These are phyloP conservation scores for Asclepias syriaca DNA, from an alignment of 257 asterid genomes.

Conservation along the genomic window DNA sequence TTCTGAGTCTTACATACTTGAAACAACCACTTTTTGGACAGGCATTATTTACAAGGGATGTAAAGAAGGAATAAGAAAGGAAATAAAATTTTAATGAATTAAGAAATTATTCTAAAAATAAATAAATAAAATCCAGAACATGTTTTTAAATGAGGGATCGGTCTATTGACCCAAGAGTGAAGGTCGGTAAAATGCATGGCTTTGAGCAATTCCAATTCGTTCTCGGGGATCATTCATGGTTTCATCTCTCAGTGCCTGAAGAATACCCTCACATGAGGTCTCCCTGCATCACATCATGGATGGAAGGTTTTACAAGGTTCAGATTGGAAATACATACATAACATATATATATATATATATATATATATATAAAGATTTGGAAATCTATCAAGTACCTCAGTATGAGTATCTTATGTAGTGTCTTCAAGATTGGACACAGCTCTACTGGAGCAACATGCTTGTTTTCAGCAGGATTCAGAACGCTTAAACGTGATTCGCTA, in stretches of 20 bases:
- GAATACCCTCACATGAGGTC: constrained; percentile 59
- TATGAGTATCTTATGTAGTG: constrained; percentile 58
- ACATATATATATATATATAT: too few relatives aligned
- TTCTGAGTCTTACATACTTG: not conserved
- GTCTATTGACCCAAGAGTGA: constrained; percentile 60
- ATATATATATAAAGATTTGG: too few relatives aligned
- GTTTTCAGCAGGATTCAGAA: constrained; percentile 64
- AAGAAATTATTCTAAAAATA: not conserved
- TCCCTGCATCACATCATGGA: constrained; percentile 35
- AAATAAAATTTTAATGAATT: not conserved
- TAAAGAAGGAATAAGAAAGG: too few relatives aligned
- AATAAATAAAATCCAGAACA: too few relatives aligned
- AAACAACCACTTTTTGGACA: not conserved
- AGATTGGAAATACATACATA: not conserved
- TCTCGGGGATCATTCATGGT: constrained; percentile 87
- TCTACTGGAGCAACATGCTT: constrained; percentile 81
- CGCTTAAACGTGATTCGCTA: constrained; percentile 58
- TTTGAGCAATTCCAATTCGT: constrained; percentile 79
- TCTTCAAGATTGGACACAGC: constrained; percentile 78
- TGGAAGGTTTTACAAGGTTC: not conserved
- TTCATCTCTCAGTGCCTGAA: constrained; percentile 75
- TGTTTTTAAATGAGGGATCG: not conserved
- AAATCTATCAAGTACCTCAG: constrained; percentile 33
- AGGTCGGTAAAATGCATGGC: constrained; percentile 73
- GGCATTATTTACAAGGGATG: not conserved